These are phyloP conservation scores for Teunomyces lycoperdinae DNA, from an alignment of 805 yeast species.

Conservation along the genomic window DNA sequence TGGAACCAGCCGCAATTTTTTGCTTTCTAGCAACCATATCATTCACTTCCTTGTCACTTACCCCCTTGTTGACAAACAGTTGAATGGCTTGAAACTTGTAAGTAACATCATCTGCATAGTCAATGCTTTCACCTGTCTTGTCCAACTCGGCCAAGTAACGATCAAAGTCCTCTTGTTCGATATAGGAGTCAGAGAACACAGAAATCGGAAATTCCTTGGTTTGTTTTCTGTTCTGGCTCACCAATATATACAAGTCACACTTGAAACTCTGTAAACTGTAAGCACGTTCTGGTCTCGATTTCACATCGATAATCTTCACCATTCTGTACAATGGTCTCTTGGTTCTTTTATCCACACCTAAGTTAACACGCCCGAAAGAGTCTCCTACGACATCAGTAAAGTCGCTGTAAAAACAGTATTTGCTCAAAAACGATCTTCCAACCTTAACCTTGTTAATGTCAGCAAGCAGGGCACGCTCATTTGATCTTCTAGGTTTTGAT, in stretches of 20 bases:
- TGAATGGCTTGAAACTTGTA: slow-evolving; percentile 62
- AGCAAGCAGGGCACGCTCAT: slow-evolving; percentile 46
- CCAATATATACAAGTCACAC: slow-evolving; percentile 57
- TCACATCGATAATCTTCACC: slow-evolving; percentile 73
- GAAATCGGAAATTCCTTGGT: slow-evolving; percentile 75
- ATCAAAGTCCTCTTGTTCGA: slow-evolving; percentile 69
- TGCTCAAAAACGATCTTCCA: slow-evolving; percentile 73
- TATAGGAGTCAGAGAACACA: slow-evolving; percentile 73
- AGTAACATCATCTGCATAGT: slow-evolving; percentile 61
- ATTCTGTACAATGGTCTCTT: slow-evolving; percentile 72
- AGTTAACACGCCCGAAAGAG: slow-evolving; percentile 78
- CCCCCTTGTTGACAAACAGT: slow-evolving; percentile 58
- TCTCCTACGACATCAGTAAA: slow-evolving; percentile 69
- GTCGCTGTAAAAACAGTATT: slow-evolving; percentile 78
- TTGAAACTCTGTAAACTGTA: slow-evolving; percentile 43
- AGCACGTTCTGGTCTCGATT: slow-evolving; percentile 38
- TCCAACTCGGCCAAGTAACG: slow-evolving; percentile 61
- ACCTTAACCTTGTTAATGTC: slow-evolving; percentile 74
- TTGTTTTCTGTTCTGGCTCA: slow-evolving; percentile 76
- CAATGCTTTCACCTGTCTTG: slow-evolving; percentile 55
- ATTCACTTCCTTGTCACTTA: slow-evolving; percentile 73
- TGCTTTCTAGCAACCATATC: slow-evolving; percentile 74
- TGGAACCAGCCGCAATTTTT: slow-evolving; percentile 54
- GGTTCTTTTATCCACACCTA: slow-evolving; percentile 65
- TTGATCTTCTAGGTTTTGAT: slow-evolving; percentile 33